Evolutionary conservation across 371 early-diverging fungal genomes (phyloP), one percentile per base, ranked within the genome.

Genomic region (Mortierella sp.): DNA sequence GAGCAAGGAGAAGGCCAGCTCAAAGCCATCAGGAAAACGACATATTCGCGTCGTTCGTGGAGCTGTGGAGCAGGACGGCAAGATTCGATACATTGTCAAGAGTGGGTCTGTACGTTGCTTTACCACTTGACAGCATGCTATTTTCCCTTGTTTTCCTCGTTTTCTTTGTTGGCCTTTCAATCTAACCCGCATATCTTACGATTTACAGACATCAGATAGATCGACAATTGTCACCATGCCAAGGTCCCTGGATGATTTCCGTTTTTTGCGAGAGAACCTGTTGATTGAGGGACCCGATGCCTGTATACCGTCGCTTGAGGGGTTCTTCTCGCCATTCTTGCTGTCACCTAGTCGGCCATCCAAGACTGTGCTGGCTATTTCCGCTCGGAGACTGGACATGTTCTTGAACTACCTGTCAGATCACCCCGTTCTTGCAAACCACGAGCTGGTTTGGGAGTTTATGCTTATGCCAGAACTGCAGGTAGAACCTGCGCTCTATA

Each of bases 371-470:
- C 24, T 89, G 14, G 80, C 91, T 0, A 76, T 79, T 21, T 78
- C 90, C 0, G 53, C 90, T 11, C 70, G 77, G 14, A 69, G 83
- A 26, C 37, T 92, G 5, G 79, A 89, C 71, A 83, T 79, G 64
- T 91, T 92, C 64, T 83, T 92, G 88, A 85, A 89, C 26, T 91
- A 88, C 75, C 44, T 91, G 8, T 87, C 87, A 28, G 72, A 87
- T 19, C 91, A 92, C 76, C 91, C 91, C 26, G 75, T 78, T 0
- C 72, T 92, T 9, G 82, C 85, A 5, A 61, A 83, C 11, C 91
- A 90, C 80, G 90, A 90, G 48, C 73, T 90, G 46, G 88, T 92
- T 1, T 85, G 87, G 69, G 87, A 89, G 3, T 92, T 92, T 73
- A 90, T 91, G 57, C 80, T 90, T 40, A 86, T 89, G 54, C 82